A percentile compares a stretch with the other conserved stretches of the same genome.
Evolutionary conservation across 148 eudicot species (phyloP).

Genomic region (Arbutus unedo): DNA sequence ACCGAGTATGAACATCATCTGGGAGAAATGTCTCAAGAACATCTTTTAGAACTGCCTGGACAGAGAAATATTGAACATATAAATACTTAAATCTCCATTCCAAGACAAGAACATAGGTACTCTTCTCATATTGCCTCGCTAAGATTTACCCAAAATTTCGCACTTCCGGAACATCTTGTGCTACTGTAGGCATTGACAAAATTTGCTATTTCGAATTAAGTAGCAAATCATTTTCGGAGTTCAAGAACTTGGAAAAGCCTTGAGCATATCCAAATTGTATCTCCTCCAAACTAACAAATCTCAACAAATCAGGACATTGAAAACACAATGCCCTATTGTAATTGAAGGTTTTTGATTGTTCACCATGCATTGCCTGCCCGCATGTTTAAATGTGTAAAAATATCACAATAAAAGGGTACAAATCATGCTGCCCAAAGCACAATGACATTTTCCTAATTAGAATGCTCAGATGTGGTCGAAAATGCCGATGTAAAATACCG

Average conservation of each 20-base stretch:
- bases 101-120: not conserved
- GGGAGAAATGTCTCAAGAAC: slow-evolving; percentile 72
- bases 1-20: slow-evolving; percentile 73
- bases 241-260: not conserved
- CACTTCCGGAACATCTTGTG: not conserved
- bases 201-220: not conserved
- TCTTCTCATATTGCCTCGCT: not conserved
- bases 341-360: not conserved
- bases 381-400: not conserved
- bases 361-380: not conserved
- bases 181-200: not conserved
- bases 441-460: not conserved
- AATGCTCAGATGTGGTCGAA: not conserved
- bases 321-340: not conserved
- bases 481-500: not conserved
- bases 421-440: not conserved
- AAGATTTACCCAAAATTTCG: not conserved
- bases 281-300: not conserved
- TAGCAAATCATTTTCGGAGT: not conserved
- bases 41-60: slow-evolving; percentile 88
- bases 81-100: slow-evolving; percentile 15
- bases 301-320: not conserved
- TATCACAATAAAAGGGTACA: not conserved
- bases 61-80: slow-evolving; percentile 7
- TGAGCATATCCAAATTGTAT: not conserved